phyloP scores from a whole-genome alignment of 176 grass and related monocot genomes.

The Olyra latifolia region DNA sequence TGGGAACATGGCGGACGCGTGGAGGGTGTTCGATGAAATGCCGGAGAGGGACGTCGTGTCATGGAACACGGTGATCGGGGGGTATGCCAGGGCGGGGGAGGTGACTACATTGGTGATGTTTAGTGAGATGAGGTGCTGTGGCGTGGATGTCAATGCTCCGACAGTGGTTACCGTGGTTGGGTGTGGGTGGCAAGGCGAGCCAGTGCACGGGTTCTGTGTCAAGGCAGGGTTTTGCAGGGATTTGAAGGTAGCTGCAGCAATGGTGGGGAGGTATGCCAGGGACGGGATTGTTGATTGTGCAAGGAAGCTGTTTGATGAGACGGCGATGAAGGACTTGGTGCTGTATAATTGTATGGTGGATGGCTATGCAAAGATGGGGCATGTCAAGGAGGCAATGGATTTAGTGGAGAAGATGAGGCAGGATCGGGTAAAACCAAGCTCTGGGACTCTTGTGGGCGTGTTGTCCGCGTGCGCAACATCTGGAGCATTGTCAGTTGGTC shows the following conservation, averaged over 20 bases:
- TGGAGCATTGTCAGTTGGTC: slow-evolving; percentile 31
- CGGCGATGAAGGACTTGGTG: slow-evolving; percentile 41
- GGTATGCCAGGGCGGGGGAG: slow-evolving; percentile 30
- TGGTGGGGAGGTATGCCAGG: slow-evolving; percentile 49
- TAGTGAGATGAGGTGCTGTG: slow-evolving; percentile 10
- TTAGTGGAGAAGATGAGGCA: slow-evolving; percentile 46
- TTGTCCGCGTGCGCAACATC: slow-evolving; percentile 46
- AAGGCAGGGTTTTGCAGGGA: slow-evolving; percentile 36
- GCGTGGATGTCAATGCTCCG: slow-evolving; percentile 12
- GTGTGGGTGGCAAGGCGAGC: slow-evolving; percentile 19
- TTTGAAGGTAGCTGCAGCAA: slow-evolving; percentile 48
- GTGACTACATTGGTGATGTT: slow-evolving; percentile 24
- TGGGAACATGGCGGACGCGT: slow-evolving; percentile 1
- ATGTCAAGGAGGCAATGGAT: slow-evolving; percentile 43
- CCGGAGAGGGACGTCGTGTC: slow-evolving; percentile 29
- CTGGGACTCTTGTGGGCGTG: slow-evolving; percentile 58
- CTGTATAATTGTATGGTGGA: slow-evolving; percentile 74
- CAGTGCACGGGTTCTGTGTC: slow-evolving; percentile 46
- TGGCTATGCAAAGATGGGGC: slow-evolving; percentile 51
- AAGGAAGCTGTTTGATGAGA: slow-evolving; percentile 45
- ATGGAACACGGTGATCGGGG: slow-evolving; percentile 59
- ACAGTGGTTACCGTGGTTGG: slow-evolving; percentile 19
- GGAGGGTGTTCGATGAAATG: slow-evolving; percentile 54
- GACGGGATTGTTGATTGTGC: slow-evolving; percentile 11
- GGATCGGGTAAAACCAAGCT: slow-evolving; percentile 39